Conservation (phyloP, 495 filamentous ascomycete species). For the Hypoxylon cercidicola region DNA sequence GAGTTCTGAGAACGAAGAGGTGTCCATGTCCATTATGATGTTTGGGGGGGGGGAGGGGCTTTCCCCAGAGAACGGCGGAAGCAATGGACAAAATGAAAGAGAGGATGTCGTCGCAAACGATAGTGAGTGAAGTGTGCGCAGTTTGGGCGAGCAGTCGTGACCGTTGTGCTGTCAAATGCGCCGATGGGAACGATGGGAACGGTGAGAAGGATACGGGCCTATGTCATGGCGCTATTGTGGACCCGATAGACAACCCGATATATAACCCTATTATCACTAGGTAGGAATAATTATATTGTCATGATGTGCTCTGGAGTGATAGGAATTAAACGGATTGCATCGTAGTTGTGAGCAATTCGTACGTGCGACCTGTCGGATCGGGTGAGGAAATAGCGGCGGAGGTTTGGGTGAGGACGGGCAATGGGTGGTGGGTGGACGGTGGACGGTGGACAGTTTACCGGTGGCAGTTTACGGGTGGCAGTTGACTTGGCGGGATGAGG, state of each 20-base stretch:
- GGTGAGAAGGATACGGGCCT: conserved; percentile 3
- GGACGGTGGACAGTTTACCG: too few species aligned
- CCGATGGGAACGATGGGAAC: conserved; percentile 11
- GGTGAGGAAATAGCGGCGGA: conserved; percentile 20
- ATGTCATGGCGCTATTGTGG: conserved; percentile 31
- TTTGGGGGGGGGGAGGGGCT: conserved; percentile 6
- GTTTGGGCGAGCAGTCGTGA: conserved; percentile 6
- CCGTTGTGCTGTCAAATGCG: conserved; percentile 8
- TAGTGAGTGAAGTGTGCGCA: conserved; percentile 1
- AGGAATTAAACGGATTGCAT: conserved; percentile 9
- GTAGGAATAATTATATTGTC: conserved; percentile 3
- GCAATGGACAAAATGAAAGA: conserved; percentile 11
- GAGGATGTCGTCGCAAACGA: conserved; percentile 6
- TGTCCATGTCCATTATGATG: conserved; percentile 39
- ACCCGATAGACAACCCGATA: conserved; percentile 22
- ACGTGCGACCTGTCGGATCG: conserved; percentile 21
- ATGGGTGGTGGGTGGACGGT: too few species aligned
- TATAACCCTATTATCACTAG: conserved; percentile 13
- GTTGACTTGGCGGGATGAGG: conserved; percentile 15
- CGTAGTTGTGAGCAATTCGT: conserved; percentile 32
- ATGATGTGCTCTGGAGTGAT: conserved; percentile 15
- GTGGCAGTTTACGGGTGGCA: conserved; percentile 1
- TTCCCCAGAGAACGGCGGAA: not conserved
- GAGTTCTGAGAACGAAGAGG: conserved; percentile 38
- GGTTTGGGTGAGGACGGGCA: conserved; percentile 8